phyloP scores from a whole-genome alignment of 2,329 filamentous ascomycete genomes.

The Sclerotinia borealis region DNA sequence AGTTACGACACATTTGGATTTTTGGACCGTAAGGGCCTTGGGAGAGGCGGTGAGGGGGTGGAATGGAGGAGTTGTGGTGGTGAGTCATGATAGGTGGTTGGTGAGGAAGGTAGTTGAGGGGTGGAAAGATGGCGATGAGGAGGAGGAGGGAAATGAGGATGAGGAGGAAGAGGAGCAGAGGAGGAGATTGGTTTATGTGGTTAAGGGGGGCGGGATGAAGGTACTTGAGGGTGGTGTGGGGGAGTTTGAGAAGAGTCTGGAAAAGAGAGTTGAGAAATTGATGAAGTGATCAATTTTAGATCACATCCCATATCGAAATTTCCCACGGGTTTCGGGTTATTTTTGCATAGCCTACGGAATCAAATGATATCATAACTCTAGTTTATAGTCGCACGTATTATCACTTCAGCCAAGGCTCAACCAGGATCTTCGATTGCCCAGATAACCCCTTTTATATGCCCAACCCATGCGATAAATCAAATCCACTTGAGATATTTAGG shows the following conservation, averaged over 20 bases:
- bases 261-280: constrained; percentile 50
- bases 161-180: constrained; percentile 43
- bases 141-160: constrained; percentile 41
- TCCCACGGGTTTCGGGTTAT: too few species aligned
- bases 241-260: constrained; percentile 58
- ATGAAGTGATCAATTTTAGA: background rate
- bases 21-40: constrained; percentile 70
- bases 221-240: constrained; percentile 54
- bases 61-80: constrained; percentile 68
- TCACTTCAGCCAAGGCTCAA: too few species aligned
- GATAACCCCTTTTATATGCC: too few species aligned
- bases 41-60: constrained; percentile 60
- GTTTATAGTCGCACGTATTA: too few species aligned
- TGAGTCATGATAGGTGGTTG: constrained; percentile 80
- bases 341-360: too few species aligned
- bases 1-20: constrained; percentile 87
- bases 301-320: rapidly evolving
- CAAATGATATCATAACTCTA: background rate
- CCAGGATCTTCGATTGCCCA: too few species aligned
- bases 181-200: constrained; percentile 52
- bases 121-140: constrained; percentile 37
- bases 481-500: too few species aligned
- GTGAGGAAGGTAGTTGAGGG: constrained; percentile 68
- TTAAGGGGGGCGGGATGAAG: constrained; percentile 52
- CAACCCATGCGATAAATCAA: too few species aligned